Percentiles rank a stretch among this genome's conserved stretches.
Conservation (phyloP, 768 basidiomycete species). For the Paxillus ammoniavirescens region DNA sequence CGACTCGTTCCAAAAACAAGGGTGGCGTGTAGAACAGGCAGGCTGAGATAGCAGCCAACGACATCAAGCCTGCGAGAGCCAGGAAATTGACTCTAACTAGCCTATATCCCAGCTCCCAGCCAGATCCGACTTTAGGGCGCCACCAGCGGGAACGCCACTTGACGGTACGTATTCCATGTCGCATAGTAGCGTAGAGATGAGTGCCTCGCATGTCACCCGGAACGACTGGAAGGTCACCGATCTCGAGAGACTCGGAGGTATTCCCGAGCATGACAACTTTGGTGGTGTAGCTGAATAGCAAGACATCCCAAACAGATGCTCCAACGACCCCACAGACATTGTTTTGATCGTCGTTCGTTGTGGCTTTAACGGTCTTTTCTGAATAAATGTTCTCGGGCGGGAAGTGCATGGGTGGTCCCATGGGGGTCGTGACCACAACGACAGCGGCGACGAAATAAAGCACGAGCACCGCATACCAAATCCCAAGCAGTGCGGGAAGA, state of each 20-base stretch:
- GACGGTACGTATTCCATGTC: constrained; percentile 48
- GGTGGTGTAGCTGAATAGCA: constrained; percentile 88
- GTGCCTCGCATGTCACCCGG: constrained; percentile 69
- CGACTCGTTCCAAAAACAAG: constrained; percentile 58
- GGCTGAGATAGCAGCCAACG: constrained; percentile 57
- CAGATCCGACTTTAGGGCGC: constrained; percentile 59
- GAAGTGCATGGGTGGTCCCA: constrained; percentile 74
- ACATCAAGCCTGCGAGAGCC: constrained; percentile 40
- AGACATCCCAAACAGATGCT: constrained; percentile 39
- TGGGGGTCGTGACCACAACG: constrained; percentile 52
- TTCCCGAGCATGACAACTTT: constrained; percentile 86
- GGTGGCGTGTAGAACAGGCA: constrained; percentile 64
- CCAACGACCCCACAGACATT: constrained; percentile 70
- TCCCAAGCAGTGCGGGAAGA: constrained; percentile 22
- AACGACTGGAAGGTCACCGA: constrained; percentile 85
- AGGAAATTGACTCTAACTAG: constrained; percentile 56
- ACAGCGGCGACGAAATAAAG: constrained; percentile 47
- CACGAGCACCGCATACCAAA: constrained; percentile 55
- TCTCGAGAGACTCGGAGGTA: constrained; percentile 69
- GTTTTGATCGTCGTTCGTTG: constrained; percentile 61
- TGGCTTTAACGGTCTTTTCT: constrained; percentile 57
- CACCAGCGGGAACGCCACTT: constrained; percentile 54
- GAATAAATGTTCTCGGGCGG: constrained; percentile 75
- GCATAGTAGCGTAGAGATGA: constrained; percentile 65
- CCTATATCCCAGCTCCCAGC: constrained; percentile 62